These are phyloP conservation scores for Ganoderma multipileum DNA, from an alignment of 1,284 basidiomycete genomes.

Conservation along the genomic window DNA sequence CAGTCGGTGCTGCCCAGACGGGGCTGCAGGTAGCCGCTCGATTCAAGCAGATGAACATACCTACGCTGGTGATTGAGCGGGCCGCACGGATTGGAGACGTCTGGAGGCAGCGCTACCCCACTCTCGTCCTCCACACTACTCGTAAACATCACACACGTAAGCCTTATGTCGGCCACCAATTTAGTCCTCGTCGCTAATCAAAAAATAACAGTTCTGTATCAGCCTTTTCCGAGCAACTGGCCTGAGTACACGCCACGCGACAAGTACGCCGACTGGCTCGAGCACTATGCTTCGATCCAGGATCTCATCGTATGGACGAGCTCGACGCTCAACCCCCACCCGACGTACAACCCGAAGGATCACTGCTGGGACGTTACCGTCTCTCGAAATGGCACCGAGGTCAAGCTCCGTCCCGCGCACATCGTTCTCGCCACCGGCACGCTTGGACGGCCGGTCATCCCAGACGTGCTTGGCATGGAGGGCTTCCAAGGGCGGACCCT, in stretches of 20 bases:
- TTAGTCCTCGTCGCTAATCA: background rate
- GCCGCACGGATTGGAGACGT: slow-evolving; percentile 56
- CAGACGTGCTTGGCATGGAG: slow-evolving; percentile 47
- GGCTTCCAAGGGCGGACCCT: slow-evolving; percentile 52
- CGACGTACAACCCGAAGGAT: slow-evolving; percentile 46
- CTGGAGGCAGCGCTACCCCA: slow-evolving; percentile 60
- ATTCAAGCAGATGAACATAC: slow-evolving; percentile 58
- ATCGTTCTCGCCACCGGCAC: slow-evolving; percentile 65
- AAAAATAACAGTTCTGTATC: slow-evolving; percentile 44
- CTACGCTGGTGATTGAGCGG: slow-evolving; percentile 54
- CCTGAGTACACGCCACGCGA: slow-evolving; percentile 39
- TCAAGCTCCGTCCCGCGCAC: slow-evolving; percentile 58
- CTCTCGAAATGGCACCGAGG: slow-evolving; percentile 45
- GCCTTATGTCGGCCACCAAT: slow-evolving; percentile 12
- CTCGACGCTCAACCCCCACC: slow-evolving; percentile 44
- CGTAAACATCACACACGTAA: slow-evolving; percentile 44
- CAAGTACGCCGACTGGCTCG: slow-evolving; percentile 68
- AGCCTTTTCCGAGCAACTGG: slow-evolving; percentile 41
- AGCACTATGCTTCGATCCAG: slow-evolving; percentile 64
- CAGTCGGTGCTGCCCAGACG: slow-evolving; percentile 62
- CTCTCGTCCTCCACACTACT: slow-evolving; percentile 53
- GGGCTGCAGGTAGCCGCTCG: slow-evolving; percentile 59
- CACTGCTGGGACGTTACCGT: slow-evolving; percentile 60
- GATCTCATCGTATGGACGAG: slow-evolving; percentile 71
- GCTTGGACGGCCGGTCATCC: slow-evolving; percentile 53